Conservation (phyloP, 495 filamentous ascomycete genomes). For the Rhizodiscina lignyota region DNA sequence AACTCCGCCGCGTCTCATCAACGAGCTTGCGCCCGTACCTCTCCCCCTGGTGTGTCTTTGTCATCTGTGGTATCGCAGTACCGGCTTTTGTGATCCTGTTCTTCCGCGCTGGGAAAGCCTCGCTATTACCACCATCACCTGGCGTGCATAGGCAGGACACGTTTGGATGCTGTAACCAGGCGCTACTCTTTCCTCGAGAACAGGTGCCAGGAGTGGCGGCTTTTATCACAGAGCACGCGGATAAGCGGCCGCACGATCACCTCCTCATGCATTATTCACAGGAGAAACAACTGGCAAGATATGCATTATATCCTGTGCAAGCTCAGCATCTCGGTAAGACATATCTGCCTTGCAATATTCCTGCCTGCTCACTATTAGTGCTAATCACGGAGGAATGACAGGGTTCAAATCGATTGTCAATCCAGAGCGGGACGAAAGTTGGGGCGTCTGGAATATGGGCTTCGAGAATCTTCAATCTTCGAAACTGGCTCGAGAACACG, state of each 20-base stretch:
- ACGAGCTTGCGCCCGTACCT: no score
- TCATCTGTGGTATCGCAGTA: not conserved
- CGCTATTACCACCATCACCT: not conserved
- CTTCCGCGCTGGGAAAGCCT: not conserved
- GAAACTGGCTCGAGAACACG: no score
- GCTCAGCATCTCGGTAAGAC: not conserved
- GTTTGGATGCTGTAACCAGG: not conserved
- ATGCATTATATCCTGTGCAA: not conserved
- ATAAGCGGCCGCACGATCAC: not conserved
- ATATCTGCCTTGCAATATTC: no score
- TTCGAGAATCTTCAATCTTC: not conserved
- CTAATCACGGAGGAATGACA: not conserved
- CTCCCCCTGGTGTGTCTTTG: not conserved
- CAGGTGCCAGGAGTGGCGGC: not conserved
- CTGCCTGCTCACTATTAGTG: no score
- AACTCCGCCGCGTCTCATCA: not conserved
- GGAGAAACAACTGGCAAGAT: not conserved
- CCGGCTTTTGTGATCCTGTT: not conserved
- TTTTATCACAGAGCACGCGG: not conserved
- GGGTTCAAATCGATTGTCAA: no score
- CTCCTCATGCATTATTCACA: not conserved
- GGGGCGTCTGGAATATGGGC: not conserved
- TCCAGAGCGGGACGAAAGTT: not conserved
- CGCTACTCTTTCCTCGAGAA: not conserved
- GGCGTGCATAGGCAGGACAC: not conserved